These are phyloP conservation scores for Beauveria bassiana DNA, from an alignment of 2,329 filamentous ascomycete genomes.

Conservation along the genomic window DNA sequence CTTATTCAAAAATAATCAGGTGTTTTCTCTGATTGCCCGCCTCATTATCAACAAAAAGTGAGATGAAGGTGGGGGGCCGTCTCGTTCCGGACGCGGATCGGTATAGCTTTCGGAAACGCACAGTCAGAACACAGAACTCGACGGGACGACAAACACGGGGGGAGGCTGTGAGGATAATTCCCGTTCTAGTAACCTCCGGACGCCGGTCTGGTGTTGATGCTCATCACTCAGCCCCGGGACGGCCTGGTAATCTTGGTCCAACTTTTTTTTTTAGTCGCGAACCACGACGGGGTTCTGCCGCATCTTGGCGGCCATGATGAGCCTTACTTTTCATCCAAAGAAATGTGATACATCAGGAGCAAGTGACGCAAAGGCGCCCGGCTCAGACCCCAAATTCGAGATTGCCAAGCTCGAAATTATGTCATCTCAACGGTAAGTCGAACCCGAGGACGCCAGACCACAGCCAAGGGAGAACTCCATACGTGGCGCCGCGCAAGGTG, in stretches of 20 bases:
- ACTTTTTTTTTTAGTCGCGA: background rate
- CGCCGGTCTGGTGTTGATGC: background rate
- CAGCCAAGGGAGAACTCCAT: too few species aligned
- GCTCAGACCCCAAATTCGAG: background rate
- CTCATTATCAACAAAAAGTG: background rate
- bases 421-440: background rate
- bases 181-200: background rate
- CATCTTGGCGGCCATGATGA: background rate
- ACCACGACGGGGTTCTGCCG: background rate
- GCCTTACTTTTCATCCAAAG: background rate
- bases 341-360: constrained; percentile 1
- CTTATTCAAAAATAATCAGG: background rate
- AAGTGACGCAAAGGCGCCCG: background rate
- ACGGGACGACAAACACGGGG: background rate
- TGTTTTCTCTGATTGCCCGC: background rate
- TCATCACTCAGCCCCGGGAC: background rate
- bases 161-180: background rate
- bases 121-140: background rate
- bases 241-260: background rate
- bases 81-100: background rate
- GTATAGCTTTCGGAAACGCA: background rate
- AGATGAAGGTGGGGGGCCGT: background rate
- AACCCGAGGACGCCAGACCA: background rate
- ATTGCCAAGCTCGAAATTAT: background rate
- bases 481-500: too few species aligned